Evolutionary conservation across 495 filamentous ascomycete genomes (phyloP).

Genomic region (Penicillium mononematosum): DNA sequence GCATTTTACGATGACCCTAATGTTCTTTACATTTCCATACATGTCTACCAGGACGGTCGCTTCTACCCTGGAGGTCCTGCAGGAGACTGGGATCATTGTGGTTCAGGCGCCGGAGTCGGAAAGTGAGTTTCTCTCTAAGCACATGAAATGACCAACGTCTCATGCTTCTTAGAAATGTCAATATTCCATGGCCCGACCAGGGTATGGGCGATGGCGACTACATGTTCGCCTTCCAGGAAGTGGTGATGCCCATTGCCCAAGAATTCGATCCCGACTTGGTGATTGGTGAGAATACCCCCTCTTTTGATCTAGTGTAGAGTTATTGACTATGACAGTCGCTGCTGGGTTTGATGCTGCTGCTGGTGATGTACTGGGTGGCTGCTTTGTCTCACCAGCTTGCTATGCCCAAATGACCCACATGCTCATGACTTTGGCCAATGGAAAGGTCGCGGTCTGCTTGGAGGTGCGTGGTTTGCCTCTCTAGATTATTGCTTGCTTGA

Average conservation of each 20-base stretch:
- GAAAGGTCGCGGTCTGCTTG: slow-evolving; percentile 87
- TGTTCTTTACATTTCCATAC: slow-evolving; percentile 93
- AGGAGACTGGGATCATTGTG: slow-evolving; percentile 75
- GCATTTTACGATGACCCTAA: slow-evolving; percentile 94
- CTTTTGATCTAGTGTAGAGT: neutral
- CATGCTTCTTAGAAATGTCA: slow-evolving; percentile 68
- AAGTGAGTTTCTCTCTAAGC: slow-evolving; percentile 38
- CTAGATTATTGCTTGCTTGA: neutral
- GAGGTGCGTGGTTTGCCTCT: slow-evolving; percentile 52
- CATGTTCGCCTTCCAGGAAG: slow-evolving; percentile 89
- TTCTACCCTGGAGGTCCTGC: slow-evolving; percentile 84
- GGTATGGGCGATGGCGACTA: slow-evolving; percentile 98
- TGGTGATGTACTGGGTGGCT: slow-evolving; percentile 88
- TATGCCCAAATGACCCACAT: slow-evolving; percentile 99
- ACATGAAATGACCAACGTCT: neutral
- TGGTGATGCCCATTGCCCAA: slow-evolving; percentile 93
- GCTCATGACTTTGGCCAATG: slow-evolving; percentile 92
- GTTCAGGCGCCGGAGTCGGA: slow-evolving; percentile 69
- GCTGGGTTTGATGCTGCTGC: slow-evolving; percentile 95
- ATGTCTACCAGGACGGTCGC: slow-evolving; percentile 74
- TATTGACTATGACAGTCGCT: slow-evolving; percentile 56
- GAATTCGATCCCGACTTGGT: slow-evolving; percentile 96
- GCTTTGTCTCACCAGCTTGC: slow-evolving; percentile 83
- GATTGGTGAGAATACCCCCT: slow-evolving; percentile 53
- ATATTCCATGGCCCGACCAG: slow-evolving; percentile 88